Evolutionary conservation across 345 rosid genomes (phyloP).

Genomic region (Mercurialis annua): DNA sequence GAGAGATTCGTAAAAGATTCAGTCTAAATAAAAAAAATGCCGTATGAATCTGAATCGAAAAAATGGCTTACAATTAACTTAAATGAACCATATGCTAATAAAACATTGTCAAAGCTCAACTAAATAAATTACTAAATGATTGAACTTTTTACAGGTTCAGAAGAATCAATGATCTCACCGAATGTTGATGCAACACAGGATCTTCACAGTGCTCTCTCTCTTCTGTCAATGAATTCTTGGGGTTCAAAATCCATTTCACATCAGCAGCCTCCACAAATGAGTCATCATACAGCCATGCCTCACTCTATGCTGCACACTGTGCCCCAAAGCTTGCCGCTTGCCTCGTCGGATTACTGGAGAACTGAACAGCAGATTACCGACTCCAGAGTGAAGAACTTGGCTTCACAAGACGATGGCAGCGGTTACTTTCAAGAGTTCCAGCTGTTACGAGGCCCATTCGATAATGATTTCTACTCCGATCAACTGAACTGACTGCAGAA

Average conservation of each 20-base stretch:
- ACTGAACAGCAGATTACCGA: constrained; percentile 32
- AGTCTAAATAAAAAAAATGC: too few relatives aligned
- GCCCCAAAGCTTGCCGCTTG: constrained; percentile 30
- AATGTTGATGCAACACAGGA: constrained; percentile 55
- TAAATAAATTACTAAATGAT: not conserved
- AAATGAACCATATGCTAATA: too few relatives aligned
- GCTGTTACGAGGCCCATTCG: constrained; percentile 37
- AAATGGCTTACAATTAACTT: too few relatives aligned
- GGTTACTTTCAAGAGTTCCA: constrained; percentile 45
- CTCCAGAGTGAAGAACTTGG: constrained; percentile 23
- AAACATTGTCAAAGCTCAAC: too few relatives aligned
- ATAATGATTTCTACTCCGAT: constrained; percentile 39
- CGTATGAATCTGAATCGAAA: too few relatives aligned
- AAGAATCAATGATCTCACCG: constrained; percentile 51
- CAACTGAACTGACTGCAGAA: constrained; percentile 38
- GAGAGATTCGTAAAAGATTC: too few relatives aligned
- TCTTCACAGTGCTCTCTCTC: constrained; percentile 98
- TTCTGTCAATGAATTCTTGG: constrained; percentile 89
- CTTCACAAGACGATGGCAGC: constrained; percentile 27
- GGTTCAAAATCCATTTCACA: constrained; percentile 43
- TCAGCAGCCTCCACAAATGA: constrained; percentile 31
- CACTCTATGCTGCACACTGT: constrained; percentile 28
- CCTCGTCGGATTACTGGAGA: constrained; percentile 43
- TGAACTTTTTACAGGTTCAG: constrained; percentile 40
- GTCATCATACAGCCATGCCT: constrained; percentile 24